Percentiles rank a stretch among this genome's conserved stretches.
Conservation (phyloP, 306 rosid genomes). For the Hippophae gyantsensis region DNA sequence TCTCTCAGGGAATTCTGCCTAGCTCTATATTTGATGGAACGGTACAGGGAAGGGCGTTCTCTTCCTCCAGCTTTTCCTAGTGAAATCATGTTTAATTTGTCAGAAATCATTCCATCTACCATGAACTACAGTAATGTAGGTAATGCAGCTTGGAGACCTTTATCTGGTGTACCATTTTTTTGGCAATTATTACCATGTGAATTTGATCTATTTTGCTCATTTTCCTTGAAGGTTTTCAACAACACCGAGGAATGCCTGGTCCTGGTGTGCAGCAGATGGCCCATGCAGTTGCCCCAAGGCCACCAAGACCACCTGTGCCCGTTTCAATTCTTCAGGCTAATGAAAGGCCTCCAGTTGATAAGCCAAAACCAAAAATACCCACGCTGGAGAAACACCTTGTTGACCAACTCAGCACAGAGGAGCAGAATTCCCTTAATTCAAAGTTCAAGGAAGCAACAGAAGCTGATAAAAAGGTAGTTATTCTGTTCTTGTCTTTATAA, state of each 20-base stretch:
- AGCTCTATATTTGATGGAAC: slow-evolving; percentile 92
- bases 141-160: slow-evolving; percentile 56
- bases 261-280: slow-evolving; percentile 40
- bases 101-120: slow-evolving; percentile 46
- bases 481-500: slow-evolving; percentile 15
- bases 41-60: slow-evolving; percentile 78
- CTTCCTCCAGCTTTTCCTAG: slow-evolving; percentile 79
- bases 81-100: slow-evolving; percentile 57
- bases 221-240: slow-evolving; percentile 46
- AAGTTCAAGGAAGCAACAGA: slow-evolving; percentile 81
- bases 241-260: slow-evolving; percentile 50
- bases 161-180: slow-evolving; percentile 33
- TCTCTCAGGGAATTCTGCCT: slow-evolving; percentile 92
- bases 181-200: slow-evolving; percentile 12
- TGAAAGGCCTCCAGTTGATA: slow-evolving; percentile 42
- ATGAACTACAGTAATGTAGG: slow-evolving; percentile 30
- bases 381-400: slow-evolving; percentile 78
- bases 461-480: slow-evolving; percentile 73
- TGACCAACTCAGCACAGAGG: slow-evolving; percentile 75
- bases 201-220: slow-evolving; percentile 17
- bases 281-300: slow-evolving; percentile 23
- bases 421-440: slow-evolving; percentile 59
- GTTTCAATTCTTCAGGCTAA: slow-evolving; percentile 43
- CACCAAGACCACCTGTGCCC: slow-evolving; percentile 60
- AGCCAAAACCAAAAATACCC: slow-evolving; percentile 62